phyloP scores from a whole-genome alignment of 257 asterid species.

The Echium plantagineum region DNA sequence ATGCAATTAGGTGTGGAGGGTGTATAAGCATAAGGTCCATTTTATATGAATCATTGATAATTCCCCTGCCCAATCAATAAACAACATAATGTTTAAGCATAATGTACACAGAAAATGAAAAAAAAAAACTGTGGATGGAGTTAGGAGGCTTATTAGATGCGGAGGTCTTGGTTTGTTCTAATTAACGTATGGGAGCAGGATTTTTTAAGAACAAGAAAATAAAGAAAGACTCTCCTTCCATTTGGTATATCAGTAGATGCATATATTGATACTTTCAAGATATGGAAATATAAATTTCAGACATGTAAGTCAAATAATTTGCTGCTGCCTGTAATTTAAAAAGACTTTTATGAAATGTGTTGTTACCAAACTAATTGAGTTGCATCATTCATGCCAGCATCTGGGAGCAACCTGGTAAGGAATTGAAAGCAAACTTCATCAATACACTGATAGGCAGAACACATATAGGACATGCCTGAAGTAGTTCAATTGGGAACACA shows the following conservation, averaged over 20 bases:
- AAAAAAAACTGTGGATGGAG: background rate
- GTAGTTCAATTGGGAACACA: background rate
- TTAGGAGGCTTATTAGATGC: too few relatives aligned
- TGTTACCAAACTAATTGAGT: slow-evolving; percentile 88
- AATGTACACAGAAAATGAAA: background rate
- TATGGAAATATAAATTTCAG: too few relatives aligned
- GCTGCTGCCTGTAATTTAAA: too few relatives aligned
- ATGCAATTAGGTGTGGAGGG: slow-evolving; percentile 83
- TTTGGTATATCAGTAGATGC: too few relatives aligned
- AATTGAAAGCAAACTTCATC: background rate
- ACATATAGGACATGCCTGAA: too few relatives aligned
- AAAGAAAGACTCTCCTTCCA: too few relatives aligned
- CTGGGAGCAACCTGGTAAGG: slow-evolving; percentile 67
- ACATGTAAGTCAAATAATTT: background rate
- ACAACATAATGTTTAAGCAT: background rate
- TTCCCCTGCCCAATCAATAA: slow-evolving; percentile 49
- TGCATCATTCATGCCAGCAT: slow-evolving; percentile 80
- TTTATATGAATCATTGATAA: slow-evolving; percentile 83
- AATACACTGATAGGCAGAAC: background rate
- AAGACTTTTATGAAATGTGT: background rate
- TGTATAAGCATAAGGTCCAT: slow-evolving; percentile 86
- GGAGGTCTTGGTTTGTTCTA: too few relatives aligned
- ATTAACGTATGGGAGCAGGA: too few relatives aligned
- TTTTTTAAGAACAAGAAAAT: too few relatives aligned
- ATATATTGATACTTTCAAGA: too few relatives aligned